These are phyloP conservation scores for Lolium multiflorum DNA, from an alignment of 176 grass and related monocot species.

Conservation along the genomic window DNA sequence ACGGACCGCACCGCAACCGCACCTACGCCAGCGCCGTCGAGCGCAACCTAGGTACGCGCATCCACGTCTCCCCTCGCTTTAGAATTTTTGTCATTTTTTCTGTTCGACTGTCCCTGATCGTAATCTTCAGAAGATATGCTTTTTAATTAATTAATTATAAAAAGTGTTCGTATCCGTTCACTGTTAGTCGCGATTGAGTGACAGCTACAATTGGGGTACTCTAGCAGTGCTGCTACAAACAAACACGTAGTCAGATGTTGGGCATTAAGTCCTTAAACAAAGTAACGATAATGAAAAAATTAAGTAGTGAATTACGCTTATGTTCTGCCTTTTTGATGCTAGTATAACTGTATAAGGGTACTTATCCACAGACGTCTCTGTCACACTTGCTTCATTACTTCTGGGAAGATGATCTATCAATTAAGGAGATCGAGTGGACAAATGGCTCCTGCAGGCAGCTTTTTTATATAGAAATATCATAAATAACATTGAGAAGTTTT, in stretches of 20 bases:
- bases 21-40: conserved; percentile 88
- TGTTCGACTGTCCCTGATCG: background rate
- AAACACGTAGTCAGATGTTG: background rate
- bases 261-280: background rate
- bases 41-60: conserved; percentile 68
- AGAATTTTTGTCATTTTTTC: background rate
- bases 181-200: background rate
- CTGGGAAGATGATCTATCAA: no score
- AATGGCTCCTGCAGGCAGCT: no score
- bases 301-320: background rate
- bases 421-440: no score
- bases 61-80: background rate
- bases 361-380: no score
- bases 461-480: no score
- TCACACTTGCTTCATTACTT: no score
- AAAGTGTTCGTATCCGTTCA: background rate
- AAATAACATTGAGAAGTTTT: no score
- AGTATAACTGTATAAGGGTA: no score
- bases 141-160: background rate
- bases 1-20: conserved; percentile 86
- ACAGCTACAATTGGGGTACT: background rate
- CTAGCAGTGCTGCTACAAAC: background rate
- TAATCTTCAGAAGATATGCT: background rate
- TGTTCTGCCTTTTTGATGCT: no score
- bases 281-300: background rate